Percentiles rank a stretch among this genome's conserved stretches.
Conservation (phyloP, 2,329 filamentous ascomycete species). For the Epichloe typhina region DNA sequence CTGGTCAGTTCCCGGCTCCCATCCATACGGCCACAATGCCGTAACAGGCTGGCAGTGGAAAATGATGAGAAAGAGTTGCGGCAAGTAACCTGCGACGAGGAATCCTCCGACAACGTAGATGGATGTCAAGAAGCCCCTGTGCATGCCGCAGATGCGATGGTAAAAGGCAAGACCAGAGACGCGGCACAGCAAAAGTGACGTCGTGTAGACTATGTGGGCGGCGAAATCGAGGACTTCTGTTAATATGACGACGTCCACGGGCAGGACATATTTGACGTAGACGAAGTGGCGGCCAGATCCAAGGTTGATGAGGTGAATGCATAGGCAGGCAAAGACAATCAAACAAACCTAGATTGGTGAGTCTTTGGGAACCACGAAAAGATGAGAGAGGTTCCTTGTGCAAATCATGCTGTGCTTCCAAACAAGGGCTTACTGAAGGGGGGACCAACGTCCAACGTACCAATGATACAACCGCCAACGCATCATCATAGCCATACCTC, state of each 20-base stretch:
- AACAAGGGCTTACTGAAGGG: not conserved
- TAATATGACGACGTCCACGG: conserved; percentile 23
- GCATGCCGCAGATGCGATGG: conserved; percentile 28
- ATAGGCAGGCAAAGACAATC: conserved; percentile 29
- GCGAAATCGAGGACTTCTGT: conserved; percentile 35
- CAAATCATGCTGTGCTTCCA: not conserved
- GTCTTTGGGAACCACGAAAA: no score
- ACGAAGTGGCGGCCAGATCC: conserved; percentile 33
- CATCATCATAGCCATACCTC: conserved; percentile 26
- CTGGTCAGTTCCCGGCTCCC: conserved; percentile 24
- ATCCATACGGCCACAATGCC: conserved; percentile 36
- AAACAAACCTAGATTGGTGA: conserved; percentile 18
- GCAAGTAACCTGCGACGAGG: conserved; percentile 29
- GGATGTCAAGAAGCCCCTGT: conserved; percentile 20
- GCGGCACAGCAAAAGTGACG: conserved; percentile 34
- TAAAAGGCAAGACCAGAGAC: conserved; percentile 40
- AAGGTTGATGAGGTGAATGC: conserved; percentile 30
- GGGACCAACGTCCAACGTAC: conserved; percentile 20
- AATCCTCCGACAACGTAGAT: conserved; percentile 24
- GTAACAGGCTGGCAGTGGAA: conserved; percentile 39
- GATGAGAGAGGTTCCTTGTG: no score
- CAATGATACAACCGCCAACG: conserved; percentile 21
- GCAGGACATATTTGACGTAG: conserved; percentile 33
- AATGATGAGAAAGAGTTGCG: conserved; percentile 35
- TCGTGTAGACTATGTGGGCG: conserved; percentile 39